A percentile compares a stretch with the other conserved stretches of the same genome.
phyloP scores from a whole-genome alignment of 2,329 filamentous ascomycete genomes.

The Phaeosphaeriaceae sp. region DNA sequence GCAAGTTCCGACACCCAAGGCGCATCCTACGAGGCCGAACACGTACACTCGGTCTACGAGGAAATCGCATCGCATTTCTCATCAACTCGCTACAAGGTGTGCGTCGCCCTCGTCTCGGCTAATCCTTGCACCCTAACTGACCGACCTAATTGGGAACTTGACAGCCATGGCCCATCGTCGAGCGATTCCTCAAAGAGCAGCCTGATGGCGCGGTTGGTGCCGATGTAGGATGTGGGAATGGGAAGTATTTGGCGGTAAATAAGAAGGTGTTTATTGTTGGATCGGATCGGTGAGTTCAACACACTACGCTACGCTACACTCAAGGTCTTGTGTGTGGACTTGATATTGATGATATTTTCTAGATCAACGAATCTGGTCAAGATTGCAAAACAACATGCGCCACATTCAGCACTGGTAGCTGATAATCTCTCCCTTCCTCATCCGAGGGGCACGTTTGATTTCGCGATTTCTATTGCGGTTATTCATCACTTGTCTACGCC shows the following conservation, averaged over 20 bases:
- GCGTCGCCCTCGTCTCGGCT: slow-evolving; percentile 23
- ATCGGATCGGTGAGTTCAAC: slow-evolving; percentile 82
- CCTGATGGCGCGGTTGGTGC: slow-evolving; percentile 78
- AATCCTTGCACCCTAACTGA: slow-evolving; percentile 9
- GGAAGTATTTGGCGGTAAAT: slow-evolving; percentile 90
- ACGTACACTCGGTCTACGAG: slow-evolving; percentile 93
- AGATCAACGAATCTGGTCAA: slow-evolving; percentile 66
- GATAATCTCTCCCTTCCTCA: slow-evolving; percentile 87
- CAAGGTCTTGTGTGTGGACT: neutral
- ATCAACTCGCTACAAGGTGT: slow-evolving; percentile 74
- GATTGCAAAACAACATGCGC: slow-evolving; percentile 62
- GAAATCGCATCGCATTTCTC: slow-evolving; percentile 86
- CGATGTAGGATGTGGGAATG: slow-evolving; percentile 95
- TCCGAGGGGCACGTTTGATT: slow-evolving; percentile 72
- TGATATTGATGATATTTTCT: slow-evolving; percentile 1
- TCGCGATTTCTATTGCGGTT: slow-evolving; percentile 92
- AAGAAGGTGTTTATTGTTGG: slow-evolving; percentile 78
- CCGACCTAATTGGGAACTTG: slow-evolving; percentile 34
- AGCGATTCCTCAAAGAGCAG: slow-evolving; percentile 74
- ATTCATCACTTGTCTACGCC: slow-evolving; percentile 89
- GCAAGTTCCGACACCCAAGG: slow-evolving; percentile 40
- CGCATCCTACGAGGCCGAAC: slow-evolving; percentile 76
- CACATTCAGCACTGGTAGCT: slow-evolving; percentile 76
- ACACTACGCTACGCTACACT: neutral
- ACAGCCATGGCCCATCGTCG: slow-evolving; percentile 92